phyloP scores from a whole-genome alignment of 208 protist genomes.

The Leishmania aethiopica region DNA sequence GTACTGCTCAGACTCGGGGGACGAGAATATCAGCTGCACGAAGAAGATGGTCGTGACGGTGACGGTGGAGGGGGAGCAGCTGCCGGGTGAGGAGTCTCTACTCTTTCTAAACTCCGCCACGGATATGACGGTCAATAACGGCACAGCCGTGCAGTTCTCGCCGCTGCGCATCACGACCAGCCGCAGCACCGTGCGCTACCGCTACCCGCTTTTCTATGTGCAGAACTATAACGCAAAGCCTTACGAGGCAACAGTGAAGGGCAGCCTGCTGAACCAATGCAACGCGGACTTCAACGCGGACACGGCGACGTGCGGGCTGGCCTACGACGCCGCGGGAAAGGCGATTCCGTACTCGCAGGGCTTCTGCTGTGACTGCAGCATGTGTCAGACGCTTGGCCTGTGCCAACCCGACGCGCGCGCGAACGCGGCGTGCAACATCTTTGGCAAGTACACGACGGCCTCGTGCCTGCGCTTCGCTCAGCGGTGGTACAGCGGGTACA shows the following conservation, averaged over 20 bases:
- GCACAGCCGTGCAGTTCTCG: conserved; percentile 45
- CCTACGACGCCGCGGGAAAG: conserved; percentile 34
- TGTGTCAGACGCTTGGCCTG: conserved; percentile 65
- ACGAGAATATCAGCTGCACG: conserved; percentile 52
- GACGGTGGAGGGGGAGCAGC: conserved; percentile 67
- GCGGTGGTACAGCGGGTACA: conserved; percentile 86
- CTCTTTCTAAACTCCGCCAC: conserved; percentile 56
- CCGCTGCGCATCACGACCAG: conserved; percentile 66
- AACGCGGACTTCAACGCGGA: conserved; percentile 45
- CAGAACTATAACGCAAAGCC: conserved; percentile 88
- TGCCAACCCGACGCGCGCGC: conserved; percentile 63
- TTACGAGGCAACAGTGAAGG: conserved; percentile 65
- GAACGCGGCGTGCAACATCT: conserved; percentile 58
- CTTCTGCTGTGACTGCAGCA: conserved; percentile 85
- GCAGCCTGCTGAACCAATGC: conserved; percentile 58
- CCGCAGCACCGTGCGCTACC: conserved; percentile 68
- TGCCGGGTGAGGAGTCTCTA: conserved; percentile 62
- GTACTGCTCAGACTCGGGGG: conserved; percentile 61
- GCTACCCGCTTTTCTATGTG: conserved; percentile 84
- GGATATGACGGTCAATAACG: conserved; percentile 44
- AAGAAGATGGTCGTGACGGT: conserved; percentile 84
- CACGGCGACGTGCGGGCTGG: conserved; percentile 76
- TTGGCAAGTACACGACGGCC: conserved; percentile 52
- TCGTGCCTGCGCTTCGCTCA: conserved; percentile 84
- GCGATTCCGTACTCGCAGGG: conserved; percentile 81